A percentile compares a stretch with the other conserved stretches of the same genome.
phyloP scores from a whole-genome alignment of 2,329 filamentous ascomycete genomes.

The Trichothecium sympodiale region DNA sequence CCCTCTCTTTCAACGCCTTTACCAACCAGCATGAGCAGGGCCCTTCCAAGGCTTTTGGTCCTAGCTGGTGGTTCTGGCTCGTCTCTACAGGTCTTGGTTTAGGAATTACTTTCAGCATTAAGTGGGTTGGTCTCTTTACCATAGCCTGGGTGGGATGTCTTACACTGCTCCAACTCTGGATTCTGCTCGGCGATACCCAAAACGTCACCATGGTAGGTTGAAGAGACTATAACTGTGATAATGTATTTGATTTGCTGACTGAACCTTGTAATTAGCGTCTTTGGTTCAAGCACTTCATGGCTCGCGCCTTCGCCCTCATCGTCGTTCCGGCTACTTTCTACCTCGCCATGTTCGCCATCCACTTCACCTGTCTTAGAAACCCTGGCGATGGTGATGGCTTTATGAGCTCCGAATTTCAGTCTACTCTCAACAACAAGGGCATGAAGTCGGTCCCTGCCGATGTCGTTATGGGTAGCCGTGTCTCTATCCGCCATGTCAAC shows the following conservation, averaged over 20 bases:
- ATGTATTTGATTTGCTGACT: not conserved
- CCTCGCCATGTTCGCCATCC: slow-evolving; percentile 93
- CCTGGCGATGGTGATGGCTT: slow-evolving; percentile 97
- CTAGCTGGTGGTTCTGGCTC: slow-evolving; percentile 98
- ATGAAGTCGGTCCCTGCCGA: slow-evolving; percentile 95
- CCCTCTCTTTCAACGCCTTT: slow-evolving; percentile 82
- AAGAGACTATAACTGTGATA: not conserved
- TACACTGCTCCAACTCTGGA: slow-evolving; percentile 88
- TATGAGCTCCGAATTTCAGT: slow-evolving; percentile 99
- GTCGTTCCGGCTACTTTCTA: slow-evolving; percentile 85
- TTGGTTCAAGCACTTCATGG: slow-evolving; percentile 90
- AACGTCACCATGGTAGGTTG: slow-evolving; percentile 65
- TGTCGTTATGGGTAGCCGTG: slow-evolving; percentile 76
- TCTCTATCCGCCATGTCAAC: slow-evolving; percentile 85
- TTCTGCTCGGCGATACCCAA: slow-evolving; percentile 79
- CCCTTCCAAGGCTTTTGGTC: slow-evolving; percentile 73
- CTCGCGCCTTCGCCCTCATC: slow-evolving; percentile 82
- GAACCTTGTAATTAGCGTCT: slow-evolving; percentile 39
- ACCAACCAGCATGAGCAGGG: slow-evolving; percentile 95
- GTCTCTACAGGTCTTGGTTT: slow-evolving; percentile 74
- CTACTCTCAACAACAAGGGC: slow-evolving; percentile 88
- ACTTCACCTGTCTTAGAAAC: slow-evolving; percentile 87
- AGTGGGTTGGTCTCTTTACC: slow-evolving; percentile 98
- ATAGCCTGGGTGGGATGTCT: slow-evolving; percentile 94
- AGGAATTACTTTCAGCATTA: slow-evolving; percentile 87